Evolutionary conservation across 2,329 filamentous ascomycete species (phyloP).

Genomic region (Botryotinia convoluta): DNA sequence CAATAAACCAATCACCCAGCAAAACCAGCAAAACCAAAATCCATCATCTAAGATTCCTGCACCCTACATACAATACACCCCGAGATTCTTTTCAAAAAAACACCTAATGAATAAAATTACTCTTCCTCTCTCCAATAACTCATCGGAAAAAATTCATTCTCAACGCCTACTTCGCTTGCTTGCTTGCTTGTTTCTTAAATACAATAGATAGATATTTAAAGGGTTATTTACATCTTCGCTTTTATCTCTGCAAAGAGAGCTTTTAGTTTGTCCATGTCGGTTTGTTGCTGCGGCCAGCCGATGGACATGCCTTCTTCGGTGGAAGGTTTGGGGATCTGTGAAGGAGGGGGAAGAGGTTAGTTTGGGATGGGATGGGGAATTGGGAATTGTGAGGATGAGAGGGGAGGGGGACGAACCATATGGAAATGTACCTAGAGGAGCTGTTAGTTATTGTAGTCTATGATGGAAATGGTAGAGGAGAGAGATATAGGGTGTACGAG

Average conservation of each 20-base stretch:
- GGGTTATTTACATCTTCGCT: slow-evolving; percentile 68
- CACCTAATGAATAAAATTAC: not conserved
- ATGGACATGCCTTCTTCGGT: slow-evolving; percentile 75
- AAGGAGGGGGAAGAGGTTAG: not conserved
- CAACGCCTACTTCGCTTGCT: not conserved
- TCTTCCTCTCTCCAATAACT: not conserved
- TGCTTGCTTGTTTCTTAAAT: not conserved
- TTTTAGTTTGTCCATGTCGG: slow-evolving; percentile 82
- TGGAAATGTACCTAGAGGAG: slow-evolving; percentile 78
- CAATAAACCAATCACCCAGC: too few species aligned
- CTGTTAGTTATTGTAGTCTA: not conserved
- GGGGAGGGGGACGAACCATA: slow-evolving; percentile 54
- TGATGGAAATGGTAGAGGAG: not conserved
- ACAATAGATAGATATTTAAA: not conserved
- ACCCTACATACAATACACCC: not conserved
- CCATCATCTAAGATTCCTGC: not conserved
- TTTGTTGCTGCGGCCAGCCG: slow-evolving; percentile 71
- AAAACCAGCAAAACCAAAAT: not conserved
- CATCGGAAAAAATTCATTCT: not conserved
- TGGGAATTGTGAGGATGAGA: too few species aligned
- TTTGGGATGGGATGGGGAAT: not conserved
- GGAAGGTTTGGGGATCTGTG: slow-evolving; percentile 92
- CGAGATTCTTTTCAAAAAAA: not conserved
- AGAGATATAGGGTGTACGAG: not conserved
- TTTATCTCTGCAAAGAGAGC: slow-evolving; percentile 79